These are phyloP conservation scores for Haplographium delicatum DNA, from an alignment of 495 filamentous ascomycete genomes.

Conservation along the genomic window DNA sequence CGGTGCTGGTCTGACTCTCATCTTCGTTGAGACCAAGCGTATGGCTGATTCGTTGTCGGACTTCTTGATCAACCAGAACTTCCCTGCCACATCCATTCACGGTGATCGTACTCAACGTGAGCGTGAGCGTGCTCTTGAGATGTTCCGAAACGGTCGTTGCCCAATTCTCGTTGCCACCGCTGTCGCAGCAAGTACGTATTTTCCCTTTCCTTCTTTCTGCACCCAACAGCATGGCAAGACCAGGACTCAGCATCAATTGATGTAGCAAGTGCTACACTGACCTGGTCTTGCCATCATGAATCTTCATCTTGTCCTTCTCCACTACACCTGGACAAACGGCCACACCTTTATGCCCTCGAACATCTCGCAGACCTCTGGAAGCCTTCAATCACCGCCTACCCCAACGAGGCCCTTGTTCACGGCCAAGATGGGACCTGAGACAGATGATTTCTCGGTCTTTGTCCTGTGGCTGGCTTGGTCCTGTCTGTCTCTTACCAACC, in stretches of 20 bases:
- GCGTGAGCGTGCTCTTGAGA: slow-evolving; percentile 94
- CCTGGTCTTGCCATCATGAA: slow-evolving; percentile 6
- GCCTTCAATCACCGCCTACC: neutral
- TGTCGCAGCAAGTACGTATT: slow-evolving; percentile 70
- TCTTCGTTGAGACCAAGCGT: slow-evolving; percentile 99
- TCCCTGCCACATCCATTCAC: slow-evolving; percentile 98
- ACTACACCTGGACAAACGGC: slow-evolving; percentile 1
- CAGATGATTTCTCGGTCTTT: neutral
- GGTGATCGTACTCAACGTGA: slow-evolving; percentile 97
- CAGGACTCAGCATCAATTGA: slow-evolving; percentile 5
- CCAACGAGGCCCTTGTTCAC: neutral
- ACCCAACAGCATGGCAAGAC: neutral
- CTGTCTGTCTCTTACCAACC: slow-evolving; percentile 6
- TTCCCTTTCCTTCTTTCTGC: slow-evolving; percentile 28
- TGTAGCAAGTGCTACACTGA: slow-evolving; percentile 9
- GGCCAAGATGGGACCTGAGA: neutral
- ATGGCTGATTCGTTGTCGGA: slow-evolving; percentile 98
- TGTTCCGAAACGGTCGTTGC: slow-evolving; percentile 92
- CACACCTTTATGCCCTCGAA: neutral
- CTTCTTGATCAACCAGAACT: slow-evolving; percentile 95
- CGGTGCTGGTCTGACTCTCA: slow-evolving; percentile 83
- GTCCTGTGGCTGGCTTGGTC: slow-evolving; percentile 3
- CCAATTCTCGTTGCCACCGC: slow-evolving; percentile 96
- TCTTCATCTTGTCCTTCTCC: neutral
- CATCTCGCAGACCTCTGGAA: neutral